Base-by-base conservation (phyloP, 1,284 basidiomycete species). In the Calocybe gambosa region DNA sequence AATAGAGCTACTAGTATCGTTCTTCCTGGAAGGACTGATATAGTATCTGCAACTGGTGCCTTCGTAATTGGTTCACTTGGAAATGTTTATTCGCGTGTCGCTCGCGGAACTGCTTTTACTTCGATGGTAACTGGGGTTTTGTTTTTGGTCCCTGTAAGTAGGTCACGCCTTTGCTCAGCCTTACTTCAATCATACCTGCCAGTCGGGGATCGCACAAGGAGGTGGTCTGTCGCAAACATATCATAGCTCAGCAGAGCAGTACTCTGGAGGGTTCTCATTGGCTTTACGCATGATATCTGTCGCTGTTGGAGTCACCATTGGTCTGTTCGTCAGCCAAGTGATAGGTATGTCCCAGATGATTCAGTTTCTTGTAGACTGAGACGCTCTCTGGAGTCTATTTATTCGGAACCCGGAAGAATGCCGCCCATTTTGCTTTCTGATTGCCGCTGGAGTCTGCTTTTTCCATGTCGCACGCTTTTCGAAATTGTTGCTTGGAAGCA, bases 111-210 rank as follows among this genome's bases (percentile, higher is more conserved):
- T 3, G 88, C 90, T 2, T 93, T 93, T 62, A 91, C 89, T 0
- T 81, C 86, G 12, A 92, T 89, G 85, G 86, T 90, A n/a, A 87
- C 88, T 2, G 86, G 89, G 21, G 85, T 93, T 13, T 67, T 91
- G 44, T 91, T 91, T 64, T 70, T 92, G 25, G 88, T 91, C 9
- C 88, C 88, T 43, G 85, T 89, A 61, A 59, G 80, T 59, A 37
- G 2, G 47, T 21, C 6, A 7, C 43, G 20, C 9, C 26, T 20
- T 23, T 18, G 37, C n/a, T 29, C 15, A 15, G 13, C n/a, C 29
- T 16, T 5, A 23, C 40, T 16, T 15, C 43, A 34, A 33, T 44
- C 21, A 39, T n/a, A 26, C 23, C 3, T 26, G 18, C 5, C 53
- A 87, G 83, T 91, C 88, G 50, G 89, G 88, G 52, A 87, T 93